Conservation (phyloP, 768 basidiomycete species). For the Hypsizygus marmoreus region DNA sequence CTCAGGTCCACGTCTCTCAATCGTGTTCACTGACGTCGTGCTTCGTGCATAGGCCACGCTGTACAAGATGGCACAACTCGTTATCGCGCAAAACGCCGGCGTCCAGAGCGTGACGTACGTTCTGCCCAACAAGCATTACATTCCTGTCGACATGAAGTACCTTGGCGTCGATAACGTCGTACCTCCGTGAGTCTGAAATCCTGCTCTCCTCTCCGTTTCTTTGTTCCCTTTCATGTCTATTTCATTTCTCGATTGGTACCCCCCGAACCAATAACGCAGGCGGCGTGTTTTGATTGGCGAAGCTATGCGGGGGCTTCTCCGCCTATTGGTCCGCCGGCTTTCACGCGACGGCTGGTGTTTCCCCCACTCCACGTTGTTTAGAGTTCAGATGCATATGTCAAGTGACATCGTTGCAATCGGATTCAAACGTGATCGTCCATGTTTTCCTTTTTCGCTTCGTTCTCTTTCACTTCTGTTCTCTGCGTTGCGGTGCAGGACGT, state of each 20-base stretch:
- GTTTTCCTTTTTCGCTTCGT: constrained; percentile 4
- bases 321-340: too few species aligned
- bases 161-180: constrained; percentile 69
- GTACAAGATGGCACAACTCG: constrained; percentile 81
- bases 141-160: constrained; percentile 83
- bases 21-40: background rate
- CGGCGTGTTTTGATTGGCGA: too few species aligned
- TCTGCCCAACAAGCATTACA: constrained; percentile 94
- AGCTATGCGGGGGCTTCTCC: too few species aligned
- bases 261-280: too few species aligned
- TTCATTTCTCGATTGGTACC: background rate
- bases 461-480: background rate
- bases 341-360: too few species aligned
- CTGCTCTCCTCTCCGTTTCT: background rate
- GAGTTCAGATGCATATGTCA: too few species aligned
- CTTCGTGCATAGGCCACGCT: constrained; percentile 70
- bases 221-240: background rate
- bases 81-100: constrained; percentile 65
- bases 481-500: background rate
- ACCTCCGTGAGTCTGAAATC: constrained; percentile 28
- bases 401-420: too few species aligned
- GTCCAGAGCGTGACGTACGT: constrained; percentile 67
- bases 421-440: background rate
- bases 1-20: background rate
- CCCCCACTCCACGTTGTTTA: too few species aligned